These are phyloP conservation scores for Aureobasidium namibiae DNA, from an alignment of 2,329 filamentous ascomycete species.

Conservation along the genomic window DNA sequence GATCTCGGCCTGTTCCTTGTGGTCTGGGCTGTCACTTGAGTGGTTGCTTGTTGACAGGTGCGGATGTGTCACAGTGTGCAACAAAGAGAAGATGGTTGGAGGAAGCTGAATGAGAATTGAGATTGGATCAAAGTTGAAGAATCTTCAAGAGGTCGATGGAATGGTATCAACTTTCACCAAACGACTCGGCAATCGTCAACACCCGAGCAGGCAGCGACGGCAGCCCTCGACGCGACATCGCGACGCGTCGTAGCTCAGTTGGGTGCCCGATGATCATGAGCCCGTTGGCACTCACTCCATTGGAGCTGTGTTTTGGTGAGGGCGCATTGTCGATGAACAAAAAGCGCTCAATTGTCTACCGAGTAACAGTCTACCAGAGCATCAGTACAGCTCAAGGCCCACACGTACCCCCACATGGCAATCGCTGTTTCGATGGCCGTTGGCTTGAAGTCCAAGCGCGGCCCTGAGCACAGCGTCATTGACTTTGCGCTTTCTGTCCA, in stretches of 20 bases:
- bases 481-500: background rate
- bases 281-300: background rate
- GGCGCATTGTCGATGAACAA: background rate
- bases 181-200: background rate
- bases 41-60: constrained; percentile 7
- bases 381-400: background rate
- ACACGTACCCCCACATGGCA: background rate
- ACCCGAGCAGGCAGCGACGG: background rate
- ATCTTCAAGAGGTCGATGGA: background rate
- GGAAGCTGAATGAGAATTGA: background rate
- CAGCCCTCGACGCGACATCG: background rate
- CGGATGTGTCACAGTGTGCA: background rate
- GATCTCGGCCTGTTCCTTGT: constrained; percentile 5
- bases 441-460: background rate
- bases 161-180: background rate
- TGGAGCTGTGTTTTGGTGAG: background rate
- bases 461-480: background rate
- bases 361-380: background rate
- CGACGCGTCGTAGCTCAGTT: background rate
- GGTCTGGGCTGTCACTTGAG: background rate
- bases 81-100: background rate
- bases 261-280: background rate
- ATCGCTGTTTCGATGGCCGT: background rate
- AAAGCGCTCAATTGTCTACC: background rate
- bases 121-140: background rate